These are phyloP conservation scores for Magnaporthiopsis poae DNA, from an alignment of 2,329 filamentous ascomycete genomes.

Conservation along the genomic window DNA sequence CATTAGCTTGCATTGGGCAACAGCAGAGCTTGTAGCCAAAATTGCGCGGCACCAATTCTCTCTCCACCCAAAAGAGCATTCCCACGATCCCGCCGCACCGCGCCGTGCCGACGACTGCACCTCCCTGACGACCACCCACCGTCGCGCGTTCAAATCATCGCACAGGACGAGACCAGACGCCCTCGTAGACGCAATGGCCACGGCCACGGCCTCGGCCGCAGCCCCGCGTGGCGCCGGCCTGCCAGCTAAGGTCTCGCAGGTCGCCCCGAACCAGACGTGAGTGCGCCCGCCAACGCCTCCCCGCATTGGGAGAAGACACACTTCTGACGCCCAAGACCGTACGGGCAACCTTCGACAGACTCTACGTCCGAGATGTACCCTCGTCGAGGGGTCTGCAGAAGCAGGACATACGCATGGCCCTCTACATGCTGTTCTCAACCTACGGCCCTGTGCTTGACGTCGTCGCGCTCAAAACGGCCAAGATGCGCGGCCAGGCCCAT, in stretches of 20 bases:
- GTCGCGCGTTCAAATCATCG: neutral
- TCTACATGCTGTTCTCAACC: slow-evolving; percentile 90
- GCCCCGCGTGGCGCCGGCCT: slow-evolving; percentile 20
- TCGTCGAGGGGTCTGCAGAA: slow-evolving; percentile 78
- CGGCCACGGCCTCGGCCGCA: slow-evolving; percentile 21
- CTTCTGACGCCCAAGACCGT: neutral
- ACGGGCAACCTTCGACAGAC: slow-evolving; percentile 35
- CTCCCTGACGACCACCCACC: neutral
- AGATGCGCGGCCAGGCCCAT: slow-evolving; percentile 94
- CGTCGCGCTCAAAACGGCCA: slow-evolving; percentile 74
- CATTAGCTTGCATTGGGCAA: no score
- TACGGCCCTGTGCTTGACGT: slow-evolving; percentile 89
- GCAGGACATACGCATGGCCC: slow-evolving; percentile 68
- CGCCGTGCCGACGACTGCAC: neutral
- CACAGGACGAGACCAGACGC: no score
- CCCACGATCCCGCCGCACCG: neutral
- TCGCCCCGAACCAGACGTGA: slow-evolving; percentile 67
- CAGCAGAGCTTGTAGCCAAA: neutral
- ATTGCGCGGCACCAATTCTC: neutral
- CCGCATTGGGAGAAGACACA: neutral
- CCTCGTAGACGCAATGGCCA: slow-evolving; percentile 22
- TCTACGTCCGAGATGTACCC: slow-evolving; percentile 79
- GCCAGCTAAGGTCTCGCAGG: slow-evolving; percentile 36
- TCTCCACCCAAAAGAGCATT: neutral
- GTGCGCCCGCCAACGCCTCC: slow-evolving; percentile 21